Evolutionary conservation across 192 early-diverging fungal genomes (phyloP).

Genomic region (Coemansia sp.): DNA sequence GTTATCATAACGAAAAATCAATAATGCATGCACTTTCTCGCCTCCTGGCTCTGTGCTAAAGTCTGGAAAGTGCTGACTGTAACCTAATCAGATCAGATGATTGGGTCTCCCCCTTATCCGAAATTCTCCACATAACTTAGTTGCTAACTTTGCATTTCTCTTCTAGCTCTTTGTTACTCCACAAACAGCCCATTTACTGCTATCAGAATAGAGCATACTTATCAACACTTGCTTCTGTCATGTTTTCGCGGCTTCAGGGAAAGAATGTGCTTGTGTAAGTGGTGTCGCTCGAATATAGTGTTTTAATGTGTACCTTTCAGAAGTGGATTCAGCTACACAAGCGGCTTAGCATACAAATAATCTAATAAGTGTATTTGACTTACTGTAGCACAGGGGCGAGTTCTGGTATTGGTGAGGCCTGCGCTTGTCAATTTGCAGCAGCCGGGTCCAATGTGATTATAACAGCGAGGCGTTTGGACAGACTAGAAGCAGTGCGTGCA

Average conservation of each 20-base stretch:
- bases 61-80: too few species aligned
- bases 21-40: too few species aligned
- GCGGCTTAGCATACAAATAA: neutral
- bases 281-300: too few species aligned
- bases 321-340: neutral
- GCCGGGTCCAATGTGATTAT: constrained; percentile 55
- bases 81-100: neutral
- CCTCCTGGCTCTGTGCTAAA: too few species aligned
- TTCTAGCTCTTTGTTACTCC: neutral
- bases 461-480: constrained; percentile 65
- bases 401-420: constrained; percentile 55
- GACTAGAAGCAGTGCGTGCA: constrained; percentile 59
- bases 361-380: neutral
- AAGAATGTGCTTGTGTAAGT: constrained; percentile 52
- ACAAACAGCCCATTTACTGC: too few species aligned
- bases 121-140: too few species aligned
- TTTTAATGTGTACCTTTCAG: too few species aligned
- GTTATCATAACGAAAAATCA: too few species aligned
- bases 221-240: constrained; percentile 3
- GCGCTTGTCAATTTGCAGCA: constrained; percentile 51
- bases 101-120: too few species aligned
- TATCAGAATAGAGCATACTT: too few species aligned
- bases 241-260: constrained; percentile 46
- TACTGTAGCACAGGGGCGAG: constrained; percentile 51
- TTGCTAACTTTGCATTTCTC: neutral